Evolutionary conservation across 2,329 filamentous ascomycete genomes (phyloP), one percentile per base, ranked within the genome.

Genomic region (Aspergillus calidoustus): DNA sequence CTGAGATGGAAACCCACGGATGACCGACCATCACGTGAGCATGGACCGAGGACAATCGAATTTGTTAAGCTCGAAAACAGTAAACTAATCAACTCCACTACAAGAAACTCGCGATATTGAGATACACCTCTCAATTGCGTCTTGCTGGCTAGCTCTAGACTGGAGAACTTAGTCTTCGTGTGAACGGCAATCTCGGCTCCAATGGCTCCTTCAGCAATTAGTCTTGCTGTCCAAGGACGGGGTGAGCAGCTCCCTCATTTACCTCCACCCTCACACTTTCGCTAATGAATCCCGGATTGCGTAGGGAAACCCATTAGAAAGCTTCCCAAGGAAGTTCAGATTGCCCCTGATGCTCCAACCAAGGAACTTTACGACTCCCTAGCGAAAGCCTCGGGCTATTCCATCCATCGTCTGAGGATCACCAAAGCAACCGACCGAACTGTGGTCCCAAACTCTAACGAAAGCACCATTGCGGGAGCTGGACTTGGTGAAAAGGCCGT

Each of bases 361-460:
- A 77, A 82, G 54, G 82, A 87, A 62, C 80, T 90, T 57, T 89
- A 89, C 74, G 75, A 79, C 56, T 78, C 81, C 57, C 79, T 90
- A 54, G 84, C 87, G 31, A 76, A 79, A 57, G 78, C 81, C 58
- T 82, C 86, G 38, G 80, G 81, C 13, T 82, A 83, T 69, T 84
- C 85, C 4, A 76, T 86, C 47, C 83, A 89, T 70, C 85, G 87
- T 28, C 74, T 90, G 62, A 82, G 87, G 61, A 81, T 90, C 66
- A 90, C 87, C 49, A 89, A 88, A 71, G 86, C 83, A 63, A 86
- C 83, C 66, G 87, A 89, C 79, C 85, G 86, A 53, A 82, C 79
- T 46, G 73, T 84, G 47, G 77, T 90, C 15, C 80, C 84, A 57
- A 89, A 88, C 69, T 68, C 73, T 22, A 74, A 80, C 59, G 80